Evolutionary conservation across 495 filamentous ascomycete genomes (phyloP).

Genomic region (Sporormia fimetaria): DNA sequence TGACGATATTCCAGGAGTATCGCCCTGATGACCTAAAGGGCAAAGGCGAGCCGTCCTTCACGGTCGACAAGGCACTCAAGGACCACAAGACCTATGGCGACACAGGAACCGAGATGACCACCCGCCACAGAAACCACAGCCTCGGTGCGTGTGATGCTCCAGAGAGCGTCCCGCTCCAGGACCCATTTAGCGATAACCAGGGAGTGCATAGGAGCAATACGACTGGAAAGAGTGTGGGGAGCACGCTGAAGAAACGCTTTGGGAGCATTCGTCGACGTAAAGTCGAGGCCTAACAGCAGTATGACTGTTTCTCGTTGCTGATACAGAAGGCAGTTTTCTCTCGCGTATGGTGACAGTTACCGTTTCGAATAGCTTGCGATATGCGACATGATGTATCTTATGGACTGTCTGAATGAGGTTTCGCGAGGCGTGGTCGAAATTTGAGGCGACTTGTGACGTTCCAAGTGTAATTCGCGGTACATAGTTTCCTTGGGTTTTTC

Average conservation of each 20-base stretch:
- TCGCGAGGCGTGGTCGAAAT: no score
- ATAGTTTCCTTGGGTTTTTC: no score
- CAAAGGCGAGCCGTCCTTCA: conserved; percentile 66
- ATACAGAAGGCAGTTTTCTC: no score
- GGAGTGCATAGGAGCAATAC: conserved; percentile 18
- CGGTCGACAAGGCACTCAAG: conserved; percentile 53
- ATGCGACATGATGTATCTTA: no score
- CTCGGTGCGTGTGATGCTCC: conserved; percentile 13
- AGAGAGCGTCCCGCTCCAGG: neutral
- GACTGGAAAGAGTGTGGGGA: conserved; percentile 15
- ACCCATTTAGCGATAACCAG: neutral
- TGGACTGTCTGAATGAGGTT: no score
- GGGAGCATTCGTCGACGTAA: conserved; percentile 15
- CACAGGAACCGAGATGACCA: conserved; percentile 28
- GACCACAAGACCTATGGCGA: conserved; percentile 34
- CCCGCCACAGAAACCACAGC: conserved; percentile 25
- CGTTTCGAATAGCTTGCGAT: no score
- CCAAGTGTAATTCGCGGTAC: no score
- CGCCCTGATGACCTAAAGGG: conserved; percentile 61
- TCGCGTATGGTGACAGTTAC: no score
- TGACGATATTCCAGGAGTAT: conserved; percentile 43
- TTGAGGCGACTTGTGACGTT: no score
- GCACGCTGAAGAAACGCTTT: conserved; percentile 17
- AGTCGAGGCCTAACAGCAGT: conserved; percentile 5
- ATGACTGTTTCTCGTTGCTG: no score